Evolutionary conservation across 768 basidiomycete species (phyloP).

Genomic region (Botryobasidium botryosum): DNA sequence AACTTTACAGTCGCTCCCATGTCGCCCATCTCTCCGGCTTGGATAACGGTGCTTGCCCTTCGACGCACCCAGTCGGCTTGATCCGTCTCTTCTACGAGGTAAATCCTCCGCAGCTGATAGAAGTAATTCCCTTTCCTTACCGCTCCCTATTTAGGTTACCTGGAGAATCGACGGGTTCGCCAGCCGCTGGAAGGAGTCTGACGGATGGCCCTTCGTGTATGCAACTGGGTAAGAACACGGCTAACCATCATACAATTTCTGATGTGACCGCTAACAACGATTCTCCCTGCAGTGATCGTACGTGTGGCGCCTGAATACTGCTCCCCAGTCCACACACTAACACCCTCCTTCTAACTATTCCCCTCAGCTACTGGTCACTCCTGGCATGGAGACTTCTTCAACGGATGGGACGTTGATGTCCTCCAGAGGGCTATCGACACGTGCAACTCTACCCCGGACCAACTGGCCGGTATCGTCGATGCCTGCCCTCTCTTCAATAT

Average conservation of each 20-base stretch:
- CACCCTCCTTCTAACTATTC: no score
- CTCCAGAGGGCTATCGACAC: conserved; percentile 12
- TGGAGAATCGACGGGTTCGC: conserved; percentile 9
- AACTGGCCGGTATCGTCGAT: conserved; percentile 9
- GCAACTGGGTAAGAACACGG: conserved; percentile 6
- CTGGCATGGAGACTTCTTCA: conserved; percentile 11
- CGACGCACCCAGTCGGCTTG: conserved; percentile 9
- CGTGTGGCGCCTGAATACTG: no score
- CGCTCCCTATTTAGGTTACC: no score
- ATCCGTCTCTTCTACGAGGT: conserved; percentile 12
- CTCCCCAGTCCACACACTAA: no score
- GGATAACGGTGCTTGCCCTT: conserved; percentile 6
- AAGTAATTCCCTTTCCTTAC: no score
- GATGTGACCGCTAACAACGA: no score
- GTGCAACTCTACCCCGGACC: conserved; percentile 10
- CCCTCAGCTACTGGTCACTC: conserved; percentile 12
- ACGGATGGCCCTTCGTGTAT: conserved; percentile 12
- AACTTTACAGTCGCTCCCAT: conserved; percentile 2
- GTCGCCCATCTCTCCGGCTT: conserved; percentile 5
- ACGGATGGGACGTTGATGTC: conserved; percentile 12
- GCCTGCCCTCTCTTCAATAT: conserved; percentile 3
- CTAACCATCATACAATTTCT: no score
- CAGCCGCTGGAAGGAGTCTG: conserved; percentile 5
- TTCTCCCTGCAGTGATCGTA: no score
- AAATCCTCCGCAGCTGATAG: no score